phyloP scores from a whole-genome alignment of 2,329 filamentous ascomycete genomes.

The Xylaria sp. region DNA sequence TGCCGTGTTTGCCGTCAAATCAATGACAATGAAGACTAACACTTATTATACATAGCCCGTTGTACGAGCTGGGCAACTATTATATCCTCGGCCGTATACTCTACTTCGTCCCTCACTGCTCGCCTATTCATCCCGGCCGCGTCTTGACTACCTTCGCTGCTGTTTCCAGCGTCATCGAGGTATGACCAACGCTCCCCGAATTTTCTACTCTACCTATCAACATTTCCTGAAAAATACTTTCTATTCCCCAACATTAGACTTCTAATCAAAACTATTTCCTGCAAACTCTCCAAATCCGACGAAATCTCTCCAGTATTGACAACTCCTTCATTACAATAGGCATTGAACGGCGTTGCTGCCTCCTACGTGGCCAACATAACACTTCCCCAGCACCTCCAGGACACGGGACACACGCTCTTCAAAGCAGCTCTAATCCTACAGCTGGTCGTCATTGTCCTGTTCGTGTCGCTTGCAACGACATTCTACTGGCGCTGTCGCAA shows the following conservation, averaged over 20 bases:
- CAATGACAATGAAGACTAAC: slow-evolving; percentile 15
- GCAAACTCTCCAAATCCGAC: not conserved
- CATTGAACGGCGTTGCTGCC: slow-evolving; percentile 60
- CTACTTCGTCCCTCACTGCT: slow-evolving; percentile 66
- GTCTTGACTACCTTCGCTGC: slow-evolving; percentile 56
- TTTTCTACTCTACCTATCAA: not conserved
- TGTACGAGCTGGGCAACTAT: slow-evolving; percentile 68
- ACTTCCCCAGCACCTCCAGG: slow-evolving; percentile 52
- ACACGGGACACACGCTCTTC: slow-evolving; percentile 58
- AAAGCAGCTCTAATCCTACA: slow-evolving; percentile 65
- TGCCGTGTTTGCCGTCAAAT: not conserved
- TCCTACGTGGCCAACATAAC: slow-evolving; percentile 58
- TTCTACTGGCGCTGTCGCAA: slow-evolving; percentile 60
- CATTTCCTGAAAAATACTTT: not conserved
- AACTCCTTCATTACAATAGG: slow-evolving; percentile 18
- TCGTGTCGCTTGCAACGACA: slow-evolving; percentile 57
- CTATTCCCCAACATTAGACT: too few species aligned
- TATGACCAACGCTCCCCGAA: slow-evolving; percentile 3
- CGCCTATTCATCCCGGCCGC: slow-evolving; percentile 57
- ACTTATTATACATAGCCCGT: slow-evolving; percentile 54
- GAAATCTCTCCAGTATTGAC: slow-evolving; percentile 1
- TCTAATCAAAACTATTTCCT: not conserved
- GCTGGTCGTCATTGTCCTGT: slow-evolving; percentile 61
- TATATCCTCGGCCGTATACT: slow-evolving; percentile 66
- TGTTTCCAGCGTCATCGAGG: slow-evolving; percentile 59